phyloP scores from a whole-genome alignment of 495 filamentous ascomycete genomes.

The Neurospora sp. region DNA sequence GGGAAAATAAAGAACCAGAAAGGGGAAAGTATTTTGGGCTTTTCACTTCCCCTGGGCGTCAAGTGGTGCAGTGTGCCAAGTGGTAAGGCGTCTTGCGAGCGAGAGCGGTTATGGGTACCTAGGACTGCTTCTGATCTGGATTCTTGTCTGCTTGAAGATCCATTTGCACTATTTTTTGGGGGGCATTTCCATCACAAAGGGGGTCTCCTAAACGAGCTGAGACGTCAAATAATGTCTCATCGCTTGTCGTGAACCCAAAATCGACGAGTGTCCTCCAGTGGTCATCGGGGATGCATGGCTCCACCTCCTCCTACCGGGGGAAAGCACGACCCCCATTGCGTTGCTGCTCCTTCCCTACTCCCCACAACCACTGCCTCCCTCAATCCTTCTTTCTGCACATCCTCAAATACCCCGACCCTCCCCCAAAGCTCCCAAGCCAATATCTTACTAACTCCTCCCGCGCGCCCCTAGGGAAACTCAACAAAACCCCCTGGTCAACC shows the following conservation, averaged over 20 bases:
- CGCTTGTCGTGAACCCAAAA: not conserved
- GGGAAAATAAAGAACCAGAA: not conserved
- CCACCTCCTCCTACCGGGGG: not conserved
- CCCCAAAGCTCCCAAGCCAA: too few relatives aligned
- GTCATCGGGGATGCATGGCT: not conserved
- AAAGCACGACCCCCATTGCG: not conserved
- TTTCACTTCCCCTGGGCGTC: not conserved
- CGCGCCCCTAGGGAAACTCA: not conserved
- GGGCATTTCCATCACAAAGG: too few relatives aligned
- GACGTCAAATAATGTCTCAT: not conserved
- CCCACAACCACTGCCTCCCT: not conserved
- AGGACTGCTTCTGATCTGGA: not conserved
- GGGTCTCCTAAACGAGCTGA: not conserved
- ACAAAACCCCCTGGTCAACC: not conserved
- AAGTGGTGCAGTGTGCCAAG: not conserved
- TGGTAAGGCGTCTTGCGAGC: not conserved
- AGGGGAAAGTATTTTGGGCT: not conserved
- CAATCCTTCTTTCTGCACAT: not conserved
- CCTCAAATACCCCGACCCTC: too few relatives aligned
- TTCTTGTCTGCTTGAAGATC: not conserved
- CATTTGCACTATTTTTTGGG: too few relatives aligned
- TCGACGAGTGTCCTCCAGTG: not conserved
- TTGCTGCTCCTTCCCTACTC: not conserved
- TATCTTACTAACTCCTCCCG: not conserved
- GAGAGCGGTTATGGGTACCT: not conserved